These are phyloP conservation scores for Chaetomiaceae sp. DNA, from an alignment of 2,329 filamentous ascomycete genomes.

Conservation along the genomic window DNA sequence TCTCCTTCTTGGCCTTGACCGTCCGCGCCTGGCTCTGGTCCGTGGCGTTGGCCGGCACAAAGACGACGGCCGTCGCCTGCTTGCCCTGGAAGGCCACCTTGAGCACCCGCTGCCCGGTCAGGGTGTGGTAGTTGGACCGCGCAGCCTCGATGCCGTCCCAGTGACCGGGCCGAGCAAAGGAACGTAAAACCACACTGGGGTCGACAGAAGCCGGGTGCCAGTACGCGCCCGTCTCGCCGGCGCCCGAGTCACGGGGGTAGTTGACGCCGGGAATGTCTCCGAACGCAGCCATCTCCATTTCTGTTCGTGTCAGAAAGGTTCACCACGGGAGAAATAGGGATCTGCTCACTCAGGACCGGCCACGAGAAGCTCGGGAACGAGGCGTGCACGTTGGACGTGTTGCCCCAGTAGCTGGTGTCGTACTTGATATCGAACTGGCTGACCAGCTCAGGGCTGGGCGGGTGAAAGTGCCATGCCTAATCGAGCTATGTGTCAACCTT, in stretches of 20 bases:
- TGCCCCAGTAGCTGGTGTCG: slow-evolving; percentile 27
- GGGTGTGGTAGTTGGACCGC: slow-evolving; percentile 24
- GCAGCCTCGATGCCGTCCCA: slow-evolving; percentile 20
- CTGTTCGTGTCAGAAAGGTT: slow-evolving; percentile 1
- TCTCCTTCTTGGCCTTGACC: slow-evolving; percentile 32
- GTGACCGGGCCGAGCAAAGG: slow-evolving; percentile 22
- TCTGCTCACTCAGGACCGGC: slow-evolving; percentile 22
- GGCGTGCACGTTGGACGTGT: slow-evolving; percentile 24
- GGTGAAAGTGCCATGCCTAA: slow-evolving; percentile 26
- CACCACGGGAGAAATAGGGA: neutral
- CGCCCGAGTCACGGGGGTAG: slow-evolving; percentile 26
- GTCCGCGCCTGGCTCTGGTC: slow-evolving; percentile 13
- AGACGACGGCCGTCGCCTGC: slow-evolving; percentile 28
- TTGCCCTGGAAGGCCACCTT: slow-evolving; percentile 37
- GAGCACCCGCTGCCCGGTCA: slow-evolving; percentile 32
- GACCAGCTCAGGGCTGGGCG: slow-evolving; percentile 21
- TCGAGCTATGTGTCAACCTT: no score
- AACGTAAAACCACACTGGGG: slow-evolving; percentile 14
- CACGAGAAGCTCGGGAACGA: slow-evolving; percentile 24
- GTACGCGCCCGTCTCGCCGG: slow-evolving; percentile 30
- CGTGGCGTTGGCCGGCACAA: slow-evolving; percentile 19
- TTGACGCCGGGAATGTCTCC: slow-evolving; percentile 30
- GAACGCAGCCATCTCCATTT: slow-evolving; percentile 31
- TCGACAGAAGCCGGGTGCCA: slow-evolving; percentile 23
- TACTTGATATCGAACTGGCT: slow-evolving; percentile 28